phyloP scores from a whole-genome alignment of 2,329 filamentous ascomycete species.

The Claviceps arundinis region DNA sequence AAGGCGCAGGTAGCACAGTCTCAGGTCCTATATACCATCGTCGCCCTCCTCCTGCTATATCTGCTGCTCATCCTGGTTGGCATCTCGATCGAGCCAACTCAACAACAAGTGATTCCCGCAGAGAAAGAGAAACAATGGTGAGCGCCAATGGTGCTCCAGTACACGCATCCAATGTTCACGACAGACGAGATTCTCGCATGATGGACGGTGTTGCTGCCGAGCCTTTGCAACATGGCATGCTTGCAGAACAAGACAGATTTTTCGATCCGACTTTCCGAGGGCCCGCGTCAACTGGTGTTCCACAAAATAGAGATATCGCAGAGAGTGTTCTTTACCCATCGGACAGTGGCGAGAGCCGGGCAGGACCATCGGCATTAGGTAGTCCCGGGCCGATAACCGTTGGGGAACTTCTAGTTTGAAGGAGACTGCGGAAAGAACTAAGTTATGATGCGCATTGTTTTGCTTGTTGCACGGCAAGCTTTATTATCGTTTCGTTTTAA shows the following conservation, averaged over 20 bases:
- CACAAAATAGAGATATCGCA: slow-evolving; percentile 37
- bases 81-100: slow-evolving; percentile 37
- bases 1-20: slow-evolving; percentile 76
- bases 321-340: slow-evolving; percentile 50
- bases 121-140: slow-evolving; percentile 21
- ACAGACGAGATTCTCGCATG: slow-evolving; percentile 49
- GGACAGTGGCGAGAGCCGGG: slow-evolving; percentile 33
- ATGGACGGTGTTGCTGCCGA: slow-evolving; percentile 53
- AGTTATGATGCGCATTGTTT: background rate
- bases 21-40: slow-evolving; percentile 61
- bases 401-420: slow-evolving; percentile 51
- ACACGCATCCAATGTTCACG: slow-evolving; percentile 33
- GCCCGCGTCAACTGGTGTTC: slow-evolving; percentile 32
- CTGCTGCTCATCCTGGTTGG: slow-evolving; percentile 26
- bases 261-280: slow-evolving; percentile 52
- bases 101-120: slow-evolving; percentile 34
- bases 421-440: slow-evolving; percentile 22
- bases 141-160: slow-evolving; percentile 27
- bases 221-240: slow-evolving; percentile 33
- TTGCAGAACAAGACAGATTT: slow-evolving; percentile 38
- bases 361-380: slow-evolving; percentile 25
- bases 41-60: slow-evolving; percentile 28
- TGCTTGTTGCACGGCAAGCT: background rate
- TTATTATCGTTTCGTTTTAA: background rate
- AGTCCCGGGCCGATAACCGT: slow-evolving; percentile 30